Evolutionary conservation across 2,329 filamentous ascomycete genomes (phyloP).

Genomic region (Clonostachys chloroleuca): DNA sequence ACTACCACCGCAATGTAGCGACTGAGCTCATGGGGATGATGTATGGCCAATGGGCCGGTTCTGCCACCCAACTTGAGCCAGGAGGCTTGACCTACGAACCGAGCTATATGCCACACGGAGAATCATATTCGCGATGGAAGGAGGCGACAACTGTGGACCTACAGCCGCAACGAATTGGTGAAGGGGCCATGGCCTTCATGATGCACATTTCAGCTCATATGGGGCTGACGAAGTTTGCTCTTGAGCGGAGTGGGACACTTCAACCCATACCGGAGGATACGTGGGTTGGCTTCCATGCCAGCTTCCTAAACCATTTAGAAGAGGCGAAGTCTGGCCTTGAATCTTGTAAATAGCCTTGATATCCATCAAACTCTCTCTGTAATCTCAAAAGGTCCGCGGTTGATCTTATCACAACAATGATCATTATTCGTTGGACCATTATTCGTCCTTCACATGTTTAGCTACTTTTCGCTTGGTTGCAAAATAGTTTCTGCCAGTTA

Average conservation of each 20-base stretch:
- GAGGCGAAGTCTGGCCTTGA: neutral
- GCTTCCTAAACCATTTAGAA: conserved; percentile 7
- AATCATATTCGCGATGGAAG: conserved; percentile 22
- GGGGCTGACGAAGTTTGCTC: conserved; percentile 10
- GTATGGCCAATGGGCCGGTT: conserved; percentile 23
- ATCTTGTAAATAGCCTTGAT: too few relatives aligned
- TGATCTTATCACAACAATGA: too few relatives aligned
- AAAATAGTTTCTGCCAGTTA: too few relatives aligned
- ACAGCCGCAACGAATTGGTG: conserved; percentile 35
- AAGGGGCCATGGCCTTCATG: conserved; percentile 43
- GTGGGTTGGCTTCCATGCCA: conserved; percentile 9
- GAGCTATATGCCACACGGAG: conserved; percentile 27
- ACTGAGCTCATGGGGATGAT: conserved; percentile 53
- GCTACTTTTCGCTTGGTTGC: too few relatives aligned
- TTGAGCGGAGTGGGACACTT: conserved; percentile 4
- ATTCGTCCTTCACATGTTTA: too few relatives aligned
- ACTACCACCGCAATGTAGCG: conserved; percentile 59
- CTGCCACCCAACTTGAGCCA: conserved; percentile 14
- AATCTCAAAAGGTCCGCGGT: too few relatives aligned
- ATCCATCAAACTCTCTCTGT: too few relatives aligned
- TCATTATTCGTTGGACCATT: too few relatives aligned
- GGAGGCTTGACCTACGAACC: conserved; percentile 24
- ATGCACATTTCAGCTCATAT: conserved; percentile 18
- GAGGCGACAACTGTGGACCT: conserved; percentile 19
- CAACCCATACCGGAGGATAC: conserved; percentile 3